phyloP scores from a whole-genome alignment of 441 rosid species.

The Melastoma candidum region DNA sequence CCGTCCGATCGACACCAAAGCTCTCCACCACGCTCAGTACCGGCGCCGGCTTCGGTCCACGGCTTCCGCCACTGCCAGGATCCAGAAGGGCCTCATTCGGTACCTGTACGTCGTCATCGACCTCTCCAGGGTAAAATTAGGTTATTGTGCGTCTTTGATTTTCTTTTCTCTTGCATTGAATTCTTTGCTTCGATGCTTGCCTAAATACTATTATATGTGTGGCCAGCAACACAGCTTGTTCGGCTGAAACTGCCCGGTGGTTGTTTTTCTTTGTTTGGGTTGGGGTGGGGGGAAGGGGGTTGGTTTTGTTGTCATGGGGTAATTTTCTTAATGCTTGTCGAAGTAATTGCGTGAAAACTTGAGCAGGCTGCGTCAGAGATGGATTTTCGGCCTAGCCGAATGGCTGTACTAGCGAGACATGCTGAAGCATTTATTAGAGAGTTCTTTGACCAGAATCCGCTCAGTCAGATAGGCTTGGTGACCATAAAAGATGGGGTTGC shows the following conservation, averaged over 20 bases:
- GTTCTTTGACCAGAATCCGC: conserved; percentile 85
- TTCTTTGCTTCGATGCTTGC: background rate
- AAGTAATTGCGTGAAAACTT: background rate
- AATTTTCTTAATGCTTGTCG: too few species aligned
- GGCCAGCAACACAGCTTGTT: conserved; percentile 65
- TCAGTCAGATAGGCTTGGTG: conserved; percentile 58
- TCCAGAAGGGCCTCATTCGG: conserved; percentile 92
- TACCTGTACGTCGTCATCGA: conserved; percentile 73
- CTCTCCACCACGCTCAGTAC: conserved; percentile 67
- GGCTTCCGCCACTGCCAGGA: conserved; percentile 44
- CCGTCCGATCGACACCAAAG: conserved; percentile 66
- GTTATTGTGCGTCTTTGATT: background rate
- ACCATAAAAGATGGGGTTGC: conserved; percentile 67
- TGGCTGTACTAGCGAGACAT: conserved; percentile 60
- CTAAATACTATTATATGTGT: conserved; percentile 46
- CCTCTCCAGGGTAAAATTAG: conserved; percentile 55
- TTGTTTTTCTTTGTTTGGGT: too few species aligned
- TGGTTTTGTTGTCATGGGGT: too few species aligned
- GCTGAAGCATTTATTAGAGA: conserved; percentile 79
- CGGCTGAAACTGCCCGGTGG: conserved; percentile 23
- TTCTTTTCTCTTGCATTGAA: background rate
- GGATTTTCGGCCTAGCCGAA: conserved; percentile 64
- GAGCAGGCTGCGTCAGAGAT: conserved; percentile 74
- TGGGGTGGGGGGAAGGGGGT: too few species aligned
- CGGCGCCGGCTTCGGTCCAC: conserved; percentile 58